These are phyloP conservation scores for Gaeumannomyces sp. DNA, from an alignment of 2,329 filamentous ascomycete genomes.

Conservation along the genomic window DNA sequence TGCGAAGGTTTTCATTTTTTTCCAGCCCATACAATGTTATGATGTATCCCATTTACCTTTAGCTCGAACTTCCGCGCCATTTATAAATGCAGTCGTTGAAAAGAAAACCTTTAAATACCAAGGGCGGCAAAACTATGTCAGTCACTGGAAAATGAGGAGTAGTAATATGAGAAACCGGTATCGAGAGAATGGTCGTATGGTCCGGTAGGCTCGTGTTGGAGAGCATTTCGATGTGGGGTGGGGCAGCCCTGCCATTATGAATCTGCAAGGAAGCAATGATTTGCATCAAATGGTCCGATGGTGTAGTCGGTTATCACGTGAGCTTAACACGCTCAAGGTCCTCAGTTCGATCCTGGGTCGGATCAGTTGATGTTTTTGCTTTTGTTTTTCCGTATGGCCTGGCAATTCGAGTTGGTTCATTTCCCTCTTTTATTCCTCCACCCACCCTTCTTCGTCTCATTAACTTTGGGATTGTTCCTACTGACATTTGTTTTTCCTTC, in stretches of 20 bases:
- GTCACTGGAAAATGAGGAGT: no score
- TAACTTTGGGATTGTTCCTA: background rate
- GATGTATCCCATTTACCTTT: no score
- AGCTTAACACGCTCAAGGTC: slow-evolving; percentile 6
- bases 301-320: slow-evolving; percentile 6
- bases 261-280: background rate
- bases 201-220: no score
- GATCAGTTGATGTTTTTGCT: background rate
- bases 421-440: background rate
- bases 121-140: no score
- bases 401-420: background rate
- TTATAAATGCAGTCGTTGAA: no score
- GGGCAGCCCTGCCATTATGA: background rate
- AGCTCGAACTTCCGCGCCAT: no score
- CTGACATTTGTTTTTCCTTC: background rate
- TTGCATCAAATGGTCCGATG: slow-evolving; percentile 1
- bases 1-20: no score
- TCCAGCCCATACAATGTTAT: no score
- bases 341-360: slow-evolving; percentile 7
- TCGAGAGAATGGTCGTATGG: no score
- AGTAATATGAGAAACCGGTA: no score
- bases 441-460: no score
- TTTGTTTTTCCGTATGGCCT: background rate
- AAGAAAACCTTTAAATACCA: no score
- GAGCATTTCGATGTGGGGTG: background rate